These are phyloP conservation scores for Monosporascus sp. DNA, from an alignment of 2,329 filamentous ascomycete species.

Conservation along the genomic window DNA sequence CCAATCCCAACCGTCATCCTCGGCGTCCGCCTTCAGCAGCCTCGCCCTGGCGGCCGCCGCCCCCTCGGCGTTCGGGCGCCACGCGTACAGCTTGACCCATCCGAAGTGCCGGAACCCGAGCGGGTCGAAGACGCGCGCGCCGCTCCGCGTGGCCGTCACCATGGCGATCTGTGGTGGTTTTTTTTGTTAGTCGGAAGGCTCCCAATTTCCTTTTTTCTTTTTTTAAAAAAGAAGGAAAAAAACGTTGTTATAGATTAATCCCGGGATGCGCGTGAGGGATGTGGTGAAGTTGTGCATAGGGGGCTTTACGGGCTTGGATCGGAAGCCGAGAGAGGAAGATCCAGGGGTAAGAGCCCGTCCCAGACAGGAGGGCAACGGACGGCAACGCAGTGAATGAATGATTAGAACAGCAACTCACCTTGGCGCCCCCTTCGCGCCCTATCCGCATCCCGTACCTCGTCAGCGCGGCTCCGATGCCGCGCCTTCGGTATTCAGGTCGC, in stretches of 20 bases:
- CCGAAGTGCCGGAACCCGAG: conserved; percentile 2
- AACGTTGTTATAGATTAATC: background rate
- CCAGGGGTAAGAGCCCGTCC: too few relatives aligned
- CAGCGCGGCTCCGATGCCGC: background rate
- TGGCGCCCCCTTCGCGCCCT: background rate
- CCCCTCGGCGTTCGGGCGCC: background rate
- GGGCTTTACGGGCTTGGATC: too few relatives aligned
- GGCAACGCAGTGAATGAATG: too few relatives aligned
- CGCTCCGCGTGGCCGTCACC: background rate
- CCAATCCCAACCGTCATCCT: background rate
- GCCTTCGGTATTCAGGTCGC: background rate
- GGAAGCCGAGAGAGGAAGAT: too few relatives aligned
- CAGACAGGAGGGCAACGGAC: too few relatives aligned
- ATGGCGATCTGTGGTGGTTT: background rate
- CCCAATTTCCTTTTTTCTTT: background rate
- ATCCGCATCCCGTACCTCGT: background rate
- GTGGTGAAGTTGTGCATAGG: background rate
- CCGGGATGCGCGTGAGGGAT: background rate
- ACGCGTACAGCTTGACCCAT: background rate
- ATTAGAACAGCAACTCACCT: background rate
- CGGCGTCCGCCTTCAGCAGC: background rate
- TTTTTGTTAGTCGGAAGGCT: too few relatives aligned
- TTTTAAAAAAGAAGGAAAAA: too few relatives aligned
- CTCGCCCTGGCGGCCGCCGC: background rate
- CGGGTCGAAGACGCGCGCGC: background rate